Evolutionary conservation across 768 basidiomycete species (phyloP).

Genomic region (Naematelia encephala): DNA sequence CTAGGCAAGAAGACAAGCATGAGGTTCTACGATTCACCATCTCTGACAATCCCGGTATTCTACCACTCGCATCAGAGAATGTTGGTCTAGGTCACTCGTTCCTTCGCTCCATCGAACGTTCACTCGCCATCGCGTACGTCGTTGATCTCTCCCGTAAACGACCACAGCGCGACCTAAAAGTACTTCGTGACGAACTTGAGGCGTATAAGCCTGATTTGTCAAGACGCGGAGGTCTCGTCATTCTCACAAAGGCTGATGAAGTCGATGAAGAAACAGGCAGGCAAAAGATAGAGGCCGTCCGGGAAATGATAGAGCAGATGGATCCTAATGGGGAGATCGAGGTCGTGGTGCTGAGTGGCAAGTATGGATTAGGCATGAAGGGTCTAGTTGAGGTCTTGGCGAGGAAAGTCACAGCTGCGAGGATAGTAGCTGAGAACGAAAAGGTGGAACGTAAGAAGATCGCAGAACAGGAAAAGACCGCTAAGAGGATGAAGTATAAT

Average conservation of each 20-base stretch:
- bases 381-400: constrained; percentile 68
- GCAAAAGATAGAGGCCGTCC: constrained; percentile 29
- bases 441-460: constrained; percentile 1
- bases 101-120: constrained; percentile 86
- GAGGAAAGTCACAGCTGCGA: constrained; percentile 51
- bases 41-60: constrained; percentile 93
- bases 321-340: constrained; percentile 47
- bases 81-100: constrained; percentile 92
- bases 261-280: constrained; percentile 55
- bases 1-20: constrained; percentile 9
- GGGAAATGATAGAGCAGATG: constrained; percentile 55
- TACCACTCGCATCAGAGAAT: constrained; percentile 77
- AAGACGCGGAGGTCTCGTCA: constrained; percentile 68
- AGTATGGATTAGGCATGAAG: constrained; percentile 74
- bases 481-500: not conserved
- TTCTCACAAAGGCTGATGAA: constrained; percentile 93
- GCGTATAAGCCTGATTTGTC: constrained; percentile 71
- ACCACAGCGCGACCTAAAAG: constrained; percentile 72
- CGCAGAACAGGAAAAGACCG: not conserved
- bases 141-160: constrained; percentile 74
- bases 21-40: constrained; percentile 89
- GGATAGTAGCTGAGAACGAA: constrained; percentile 50
- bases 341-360: constrained; percentile 79
- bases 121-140: constrained; percentile 83
- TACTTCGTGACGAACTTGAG: constrained; percentile 78